phyloP scores from a whole-genome alignment of 176 grass and related monocot genomes.

The Musa itinerans region DNA sequence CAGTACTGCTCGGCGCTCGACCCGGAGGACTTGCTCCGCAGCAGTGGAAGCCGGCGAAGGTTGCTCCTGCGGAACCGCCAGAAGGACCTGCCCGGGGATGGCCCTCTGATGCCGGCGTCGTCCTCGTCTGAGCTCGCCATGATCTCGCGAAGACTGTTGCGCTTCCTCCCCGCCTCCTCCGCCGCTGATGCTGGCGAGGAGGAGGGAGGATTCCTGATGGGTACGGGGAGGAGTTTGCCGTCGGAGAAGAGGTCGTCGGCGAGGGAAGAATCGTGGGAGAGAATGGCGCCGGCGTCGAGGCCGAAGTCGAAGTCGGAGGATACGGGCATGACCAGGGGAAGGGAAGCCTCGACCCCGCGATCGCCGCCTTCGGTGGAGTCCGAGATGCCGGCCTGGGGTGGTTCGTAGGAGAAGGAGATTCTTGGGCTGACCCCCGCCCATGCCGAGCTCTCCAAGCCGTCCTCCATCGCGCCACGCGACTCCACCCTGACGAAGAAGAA shows the following conservation, averaged over 20 bases:
- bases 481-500: too few relatives aligned
- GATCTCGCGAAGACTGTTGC: conserved; percentile 10
- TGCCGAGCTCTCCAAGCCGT: conserved; percentile 1
- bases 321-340: background rate
- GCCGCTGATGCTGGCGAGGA: background rate
- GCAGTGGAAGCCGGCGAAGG: background rate
- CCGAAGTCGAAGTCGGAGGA: conserved; percentile 18
- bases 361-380: background rate
- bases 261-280: background rate
- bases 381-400: background rate
- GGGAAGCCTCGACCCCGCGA: background rate
- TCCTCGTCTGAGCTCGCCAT: background rate
- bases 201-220: background rate
- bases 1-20: background rate
- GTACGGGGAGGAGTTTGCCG: conserved; percentile 16
- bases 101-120: background rate
- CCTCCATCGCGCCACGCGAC: background rate
- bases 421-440: conserved; percentile 34
- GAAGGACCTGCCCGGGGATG: background rate
- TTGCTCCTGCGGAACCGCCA: background rate
- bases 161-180: background rate
- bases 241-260: conserved; percentile 26
- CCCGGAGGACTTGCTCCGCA: conserved; percentile 20
- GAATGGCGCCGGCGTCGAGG: background rate
- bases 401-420: conserved; percentile 63